Evolutionary conservation across 345 rosid genomes (phyloP), one percentile per base, ranked within the genome.

Genomic region (Eucalyptus regnans): DNA sequence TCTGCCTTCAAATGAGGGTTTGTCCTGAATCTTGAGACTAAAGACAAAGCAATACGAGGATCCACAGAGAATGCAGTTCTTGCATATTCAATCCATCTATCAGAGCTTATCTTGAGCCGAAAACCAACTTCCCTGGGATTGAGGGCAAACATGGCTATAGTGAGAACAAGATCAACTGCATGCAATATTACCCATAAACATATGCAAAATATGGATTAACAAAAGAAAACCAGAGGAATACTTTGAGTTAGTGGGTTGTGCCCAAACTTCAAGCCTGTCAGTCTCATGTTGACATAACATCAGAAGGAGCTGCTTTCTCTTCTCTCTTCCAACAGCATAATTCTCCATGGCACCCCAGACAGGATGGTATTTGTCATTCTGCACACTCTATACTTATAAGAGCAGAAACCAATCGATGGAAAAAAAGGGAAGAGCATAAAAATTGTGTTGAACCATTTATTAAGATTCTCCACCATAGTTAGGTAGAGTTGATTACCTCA

Each of bases 201-300:
- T 71, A 76, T 46, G 86, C 86, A 86, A 68, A 71, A 86, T 46
- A 86, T 18, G 44, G 71, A 29, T 44, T 25, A 89, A 50, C 80
- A 84, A 46, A 51, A 29, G 54, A 23, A 48, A 51, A 48, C 41
- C 79, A 76, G n/a, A 51, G 41, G 31, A 25, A 60, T 96, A 98
- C 99, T 97, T 98, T 48, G 97, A 93, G 89, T 93, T 95, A 81
- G 94, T 93, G 89, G 99, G 99, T 87, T 96, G 96, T 80, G 99
- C 97, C 99, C 99, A 98, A 88, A 98, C 99, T 60, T 96, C 99
- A 93, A 98, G 99, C 94, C 99, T 95, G 90, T 98, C 99, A 92
- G 98, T 97, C 94, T 98, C 99, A 92, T 96, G 96, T 92, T 98
- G 99, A 91, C 99, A 96, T 51, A 98, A 93, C 99, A 98, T 95